phyloP scores from a whole-genome alignment of 192 early-diverging fungal species.

The Phycomyces nitens region DNA sequence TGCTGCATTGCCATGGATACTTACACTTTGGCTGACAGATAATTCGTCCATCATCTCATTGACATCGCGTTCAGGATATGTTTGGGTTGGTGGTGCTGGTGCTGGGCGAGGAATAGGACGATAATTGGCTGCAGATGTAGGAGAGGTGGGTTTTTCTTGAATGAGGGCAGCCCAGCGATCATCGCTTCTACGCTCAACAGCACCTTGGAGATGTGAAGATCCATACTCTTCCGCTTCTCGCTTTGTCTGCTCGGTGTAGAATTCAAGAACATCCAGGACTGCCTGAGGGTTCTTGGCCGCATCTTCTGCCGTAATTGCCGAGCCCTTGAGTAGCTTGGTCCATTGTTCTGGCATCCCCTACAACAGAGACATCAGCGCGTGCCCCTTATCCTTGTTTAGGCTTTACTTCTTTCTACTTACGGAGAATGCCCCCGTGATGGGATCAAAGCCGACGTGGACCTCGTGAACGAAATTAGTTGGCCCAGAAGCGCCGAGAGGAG shows the following conservation, averaged over 20 bases:
- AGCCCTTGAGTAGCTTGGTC: constrained; percentile 89
- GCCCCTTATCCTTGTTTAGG: background rate
- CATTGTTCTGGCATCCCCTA: constrained; percentile 94
- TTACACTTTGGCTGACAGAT: constrained; percentile 14
- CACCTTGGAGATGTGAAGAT: constrained; percentile 33
- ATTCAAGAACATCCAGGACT: constrained; percentile 95
- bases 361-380: background rate
- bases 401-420: constrained; percentile 29
- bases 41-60: constrained; percentile 37
- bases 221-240: constrained; percentile 54
- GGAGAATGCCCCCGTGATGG: constrained; percentile 57
- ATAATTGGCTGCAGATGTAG: background rate
- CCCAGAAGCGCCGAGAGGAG: constrained; percentile 75
- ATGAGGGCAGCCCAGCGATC: constrained; percentile 62
- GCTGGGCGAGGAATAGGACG: constrained; percentile 20
- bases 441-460: constrained; percentile 73
- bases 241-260: constrained; percentile 88
- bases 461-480: constrained; percentile 87
- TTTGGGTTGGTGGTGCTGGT: constrained; percentile 28
- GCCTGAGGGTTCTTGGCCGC: constrained; percentile 98
- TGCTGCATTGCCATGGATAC: constrained; percentile 3
- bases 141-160: constrained; percentile 31
- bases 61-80: constrained; percentile 10
- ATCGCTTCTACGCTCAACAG: constrained; percentile 35
- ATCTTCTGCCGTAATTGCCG: constrained; percentile 96